These are phyloP conservation scores for Dictyostelium intermedium DNA, from an alignment of 78 protist genomes.

Conservation along the genomic window DNA sequence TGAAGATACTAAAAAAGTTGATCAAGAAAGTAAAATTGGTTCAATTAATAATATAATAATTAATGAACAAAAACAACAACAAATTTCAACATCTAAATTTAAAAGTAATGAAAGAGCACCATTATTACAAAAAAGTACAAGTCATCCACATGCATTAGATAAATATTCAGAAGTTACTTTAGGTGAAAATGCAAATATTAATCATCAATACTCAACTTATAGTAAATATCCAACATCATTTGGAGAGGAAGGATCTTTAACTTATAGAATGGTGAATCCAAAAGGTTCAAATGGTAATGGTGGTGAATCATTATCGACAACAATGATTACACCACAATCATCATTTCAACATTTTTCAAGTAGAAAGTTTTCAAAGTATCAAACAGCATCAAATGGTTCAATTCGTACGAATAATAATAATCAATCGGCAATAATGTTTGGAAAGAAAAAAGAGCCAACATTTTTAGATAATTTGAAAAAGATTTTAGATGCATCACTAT, in stretches of 20 bases:
- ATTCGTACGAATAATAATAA: too few species aligned
- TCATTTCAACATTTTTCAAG: constrained; percentile 10
- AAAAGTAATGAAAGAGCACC: neutral
- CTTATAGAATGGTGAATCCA: neutral
- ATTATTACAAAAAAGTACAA: neutral
- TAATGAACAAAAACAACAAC: neutral
- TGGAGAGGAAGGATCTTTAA: neutral
- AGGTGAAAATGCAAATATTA: neutral
- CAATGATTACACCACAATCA: constrained; percentile 27
- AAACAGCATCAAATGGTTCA: neutral
- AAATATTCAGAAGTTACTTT: neutral
- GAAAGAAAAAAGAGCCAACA: constrained; percentile 2
- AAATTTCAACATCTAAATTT: neutral
- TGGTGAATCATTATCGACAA: neutral
- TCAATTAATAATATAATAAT: neutral
- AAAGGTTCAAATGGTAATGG: neutral
- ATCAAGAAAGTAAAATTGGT: neutral
- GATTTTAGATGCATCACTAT: constrained; percentile 12
- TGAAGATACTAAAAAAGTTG: neutral
- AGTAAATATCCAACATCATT: neutral
- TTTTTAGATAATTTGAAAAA: constrained; percentile 15
- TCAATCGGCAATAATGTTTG: neutral
- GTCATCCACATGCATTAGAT: neutral
- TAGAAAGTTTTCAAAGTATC: neutral
- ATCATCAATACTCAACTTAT: neutral